Evolutionary conservation across 23 red algal species (phyloP).

Genomic region (Cyanidiococcus yangmingshanensis): DNA sequence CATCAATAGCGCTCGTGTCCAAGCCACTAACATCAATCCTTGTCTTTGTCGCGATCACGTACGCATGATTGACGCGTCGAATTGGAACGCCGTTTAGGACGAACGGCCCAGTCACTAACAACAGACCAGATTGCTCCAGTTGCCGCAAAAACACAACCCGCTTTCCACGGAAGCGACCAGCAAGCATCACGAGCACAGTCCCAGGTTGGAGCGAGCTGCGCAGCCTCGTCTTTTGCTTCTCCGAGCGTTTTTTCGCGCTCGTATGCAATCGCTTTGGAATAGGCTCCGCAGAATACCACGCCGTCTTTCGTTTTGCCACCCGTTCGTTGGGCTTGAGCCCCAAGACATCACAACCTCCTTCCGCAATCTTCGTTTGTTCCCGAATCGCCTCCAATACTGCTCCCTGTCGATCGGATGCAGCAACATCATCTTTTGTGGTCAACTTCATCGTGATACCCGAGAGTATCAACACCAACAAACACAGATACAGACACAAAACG

Average conservation of each 20-base stretch:
- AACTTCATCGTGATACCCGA: no score
- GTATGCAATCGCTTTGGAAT: background rate
- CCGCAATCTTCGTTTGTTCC: background rate
- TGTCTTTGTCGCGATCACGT: slow-evolving; percentile 77
- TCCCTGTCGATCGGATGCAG: background rate
- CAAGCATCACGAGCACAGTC: slow-evolving; percentile 61
- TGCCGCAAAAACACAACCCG: slow-evolving; percentile 75
- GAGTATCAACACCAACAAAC: no score
- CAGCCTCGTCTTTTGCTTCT: slow-evolving; percentile 27
- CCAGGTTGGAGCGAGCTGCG: slow-evolving; percentile 73
- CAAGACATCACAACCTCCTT: background rate
- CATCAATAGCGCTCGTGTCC: slow-evolving; percentile 59
- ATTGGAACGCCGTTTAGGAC: slow-evolving; percentile 77
- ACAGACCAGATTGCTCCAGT: slow-evolving; percentile 47
- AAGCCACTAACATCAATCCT: slow-evolving; percentile 54
- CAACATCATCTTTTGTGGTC: no score
- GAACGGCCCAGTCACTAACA: slow-evolving; percentile 85
- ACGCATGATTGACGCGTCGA: slow-evolving; percentile 75
- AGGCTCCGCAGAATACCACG: background rate
- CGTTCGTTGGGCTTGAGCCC: background rate
- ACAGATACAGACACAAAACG: no score
- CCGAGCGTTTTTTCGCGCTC: background rate
- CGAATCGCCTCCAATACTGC: background rate
- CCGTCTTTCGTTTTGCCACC: background rate
- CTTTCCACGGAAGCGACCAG: slow-evolving; percentile 52